Conservation (phyloP, 164 flowering plant genomes). For the Santalum album region DNA sequence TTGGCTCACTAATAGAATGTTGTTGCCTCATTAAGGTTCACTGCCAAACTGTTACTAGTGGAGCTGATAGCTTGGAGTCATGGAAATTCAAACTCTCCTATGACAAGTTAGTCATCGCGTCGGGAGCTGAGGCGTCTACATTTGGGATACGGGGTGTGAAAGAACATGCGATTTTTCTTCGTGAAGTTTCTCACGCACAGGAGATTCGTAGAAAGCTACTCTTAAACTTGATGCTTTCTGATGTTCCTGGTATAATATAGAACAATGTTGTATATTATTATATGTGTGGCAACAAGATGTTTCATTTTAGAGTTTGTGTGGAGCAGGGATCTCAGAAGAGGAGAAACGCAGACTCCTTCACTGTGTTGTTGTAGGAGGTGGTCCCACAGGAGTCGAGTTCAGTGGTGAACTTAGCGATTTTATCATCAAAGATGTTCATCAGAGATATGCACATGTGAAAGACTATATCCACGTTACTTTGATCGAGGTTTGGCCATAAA, state of each 20-base stretch:
- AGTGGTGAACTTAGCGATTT: constrained; percentile 99
- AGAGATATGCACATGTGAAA: constrained; percentile 91
- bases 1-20: constrained; percentile 15
- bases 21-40: constrained; percentile 37
- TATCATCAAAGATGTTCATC: constrained; percentile 71
- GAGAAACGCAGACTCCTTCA: constrained; percentile 81
- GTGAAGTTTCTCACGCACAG: constrained; percentile 92
- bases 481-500: constrained; percentile 62
- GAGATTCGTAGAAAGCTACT: constrained; percentile 89
- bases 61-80: constrained; percentile 32
- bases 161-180: constrained; percentile 84
- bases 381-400: constrained; percentile 99
- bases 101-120: constrained; percentile 86
- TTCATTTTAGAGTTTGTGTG: constrained; percentile 1
- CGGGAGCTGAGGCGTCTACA: constrained; percentile 78
- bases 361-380: constrained; percentile 98
- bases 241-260: constrained; percentile 64
- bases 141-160: constrained; percentile 84
- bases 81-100: constrained; percentile 76
- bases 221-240: constrained; percentile 89
- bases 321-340: constrained; percentile 70
- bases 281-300: not conserved
- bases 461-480: constrained; percentile 83
- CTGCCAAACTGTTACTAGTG: constrained; percentile 72
- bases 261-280: not conserved